Base-by-base conservation (phyloP, 2,329 filamentous ascomycete species). In the Colletotrichum magnum region DNA sequence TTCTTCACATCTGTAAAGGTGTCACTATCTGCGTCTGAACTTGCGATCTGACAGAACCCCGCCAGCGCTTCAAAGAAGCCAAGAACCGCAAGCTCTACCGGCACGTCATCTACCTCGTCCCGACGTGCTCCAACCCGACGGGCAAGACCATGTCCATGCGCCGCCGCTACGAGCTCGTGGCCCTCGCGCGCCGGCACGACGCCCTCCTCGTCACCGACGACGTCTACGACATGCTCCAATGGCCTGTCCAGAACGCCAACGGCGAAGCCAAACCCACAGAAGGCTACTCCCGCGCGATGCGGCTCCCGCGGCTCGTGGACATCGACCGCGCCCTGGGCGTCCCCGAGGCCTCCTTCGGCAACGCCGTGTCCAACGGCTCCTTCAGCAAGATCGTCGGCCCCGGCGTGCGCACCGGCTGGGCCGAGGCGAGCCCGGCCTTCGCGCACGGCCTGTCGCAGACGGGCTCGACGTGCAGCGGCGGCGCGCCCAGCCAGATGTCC, bases 181-280 rank as follows among this genome's bases (percentile, higher is more conserved):
- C 84, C n/a, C 80, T 98, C 6, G 95, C 95, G 0, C 87, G 95
- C 65, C 85, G 90, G 68, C 89, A 92, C 77, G 91, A 98, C 78
- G 94, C 93, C 6, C 86, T 98, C n/a, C 81, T 98, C 64, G 86
- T 98, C 32, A 89, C 89, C 57, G 95, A 98, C 81, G 96, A 99
- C 78, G 94, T 98, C 10, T 99, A 99, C 77, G 95, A 98, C 78
- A 92, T 95, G 73, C 85, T 98, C 5, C 93, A 95, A 77, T 98
- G 94, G 94, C 87, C 89, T 2, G 76, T 81, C 52, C 61, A 56
- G 2, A n/a, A 45, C 4, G 47, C 70, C 3, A n/a, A 75, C 24
- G 58, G 75, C 7, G 6, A 75, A 43, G 28, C 28, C 28, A 9
- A 7, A 2, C 7, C 1, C 2, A 7, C 10, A 0, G 2, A 7